Conservation (phyloP, 2,329 filamentous ascomycete genomes). For the Pezicula neosporulosa region DNA sequence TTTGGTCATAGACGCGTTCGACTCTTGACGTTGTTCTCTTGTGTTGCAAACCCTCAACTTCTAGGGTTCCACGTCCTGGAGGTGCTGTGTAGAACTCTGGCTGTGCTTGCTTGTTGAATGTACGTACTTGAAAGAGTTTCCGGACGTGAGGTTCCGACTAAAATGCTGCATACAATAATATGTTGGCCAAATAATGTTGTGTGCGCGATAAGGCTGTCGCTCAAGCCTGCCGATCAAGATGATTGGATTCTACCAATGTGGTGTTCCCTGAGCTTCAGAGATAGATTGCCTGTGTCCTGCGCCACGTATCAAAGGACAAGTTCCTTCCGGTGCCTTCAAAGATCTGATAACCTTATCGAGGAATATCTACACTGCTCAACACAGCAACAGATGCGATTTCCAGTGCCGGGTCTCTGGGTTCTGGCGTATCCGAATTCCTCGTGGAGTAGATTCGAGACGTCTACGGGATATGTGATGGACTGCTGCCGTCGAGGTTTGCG, state of each 20-base stretch:
- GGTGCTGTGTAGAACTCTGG: too few relatives aligned
- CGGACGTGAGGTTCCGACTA: not conserved
- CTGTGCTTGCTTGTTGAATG: not conserved
- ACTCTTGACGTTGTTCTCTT: too few relatives aligned
- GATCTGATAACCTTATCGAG: slow-evolving; percentile 11
- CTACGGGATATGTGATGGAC: slow-evolving; percentile 12
- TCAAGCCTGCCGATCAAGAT: slow-evolving; percentile 3
- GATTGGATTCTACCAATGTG: slow-evolving; percentile 6
- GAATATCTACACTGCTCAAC: slow-evolving; percentile 5
- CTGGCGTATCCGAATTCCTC: not conserved
- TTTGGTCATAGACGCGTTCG: too few relatives aligned
- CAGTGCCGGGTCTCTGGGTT: too few relatives aligned
- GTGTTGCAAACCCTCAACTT: too few relatives aligned
- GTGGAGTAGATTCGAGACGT: not conserved
- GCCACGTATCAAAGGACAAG: slow-evolving; percentile 1
- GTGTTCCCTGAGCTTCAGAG: slow-evolving; percentile 4
- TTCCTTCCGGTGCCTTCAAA: slow-evolving; percentile 2
- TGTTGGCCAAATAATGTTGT: not conserved
- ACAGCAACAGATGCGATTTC: slow-evolving; percentile 1
- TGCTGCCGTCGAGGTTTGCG: slow-evolving; percentile 16
- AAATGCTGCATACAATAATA: not conserved
- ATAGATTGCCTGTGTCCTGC: slow-evolving; percentile 8
- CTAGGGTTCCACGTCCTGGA: too few relatives aligned
- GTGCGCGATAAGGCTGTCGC: not conserved
- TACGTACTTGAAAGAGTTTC: not conserved